These are phyloP conservation scores for Triticum monococcum DNA, from an alignment of 176 grass and related monocot species.

Conservation along the genomic window DNA sequence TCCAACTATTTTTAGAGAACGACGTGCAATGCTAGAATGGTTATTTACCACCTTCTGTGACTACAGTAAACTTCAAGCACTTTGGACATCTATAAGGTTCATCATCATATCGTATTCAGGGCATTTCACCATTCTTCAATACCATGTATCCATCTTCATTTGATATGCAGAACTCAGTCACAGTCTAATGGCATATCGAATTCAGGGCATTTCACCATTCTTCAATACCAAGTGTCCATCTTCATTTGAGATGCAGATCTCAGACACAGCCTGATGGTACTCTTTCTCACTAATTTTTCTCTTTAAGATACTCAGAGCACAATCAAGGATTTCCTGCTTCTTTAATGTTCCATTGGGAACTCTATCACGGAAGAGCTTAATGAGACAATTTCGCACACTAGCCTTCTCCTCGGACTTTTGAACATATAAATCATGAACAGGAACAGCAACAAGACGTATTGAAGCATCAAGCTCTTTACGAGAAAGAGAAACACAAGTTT, in stretches of 20 bases:
- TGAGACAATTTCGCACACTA: slow-evolving; percentile 39
- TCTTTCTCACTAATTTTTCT: slow-evolving; percentile 52
- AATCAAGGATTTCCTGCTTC: slow-evolving; percentile 52
- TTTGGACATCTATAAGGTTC: slow-evolving; percentile 7
- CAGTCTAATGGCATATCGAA: slow-evolving; percentile 29
- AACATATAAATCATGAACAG: slow-evolving; percentile 56
- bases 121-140: slow-evolving; percentile 59
- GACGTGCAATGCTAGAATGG: neutral
- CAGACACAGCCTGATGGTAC: slow-evolving; percentile 49
- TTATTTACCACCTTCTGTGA: slow-evolving; percentile 4
- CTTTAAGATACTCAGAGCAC: neutral
- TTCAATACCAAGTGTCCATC: slow-evolving; percentile 41
- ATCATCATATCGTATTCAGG: slow-evolving; percentile 16
- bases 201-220: slow-evolving; percentile 58
- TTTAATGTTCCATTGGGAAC: slow-evolving; percentile 39
- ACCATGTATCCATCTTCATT: slow-evolving; percentile 38
- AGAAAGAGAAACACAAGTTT: slow-evolving; percentile 42
- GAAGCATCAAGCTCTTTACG: slow-evolving; percentile 27
- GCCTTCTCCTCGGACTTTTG: neutral
- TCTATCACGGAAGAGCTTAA: slow-evolving; percentile 43
- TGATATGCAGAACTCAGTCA: slow-evolving; percentile 39
- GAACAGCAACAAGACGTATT: slow-evolving; percentile 33
- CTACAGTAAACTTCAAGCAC: neutral
- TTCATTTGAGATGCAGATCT: slow-evolving; percentile 45
- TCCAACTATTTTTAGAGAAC: slow-evolving; percentile 59